These are phyloP conservation scores for Serendipita indica DNA, from an alignment of 768 basidiomycete species.

Conservation along the genomic window DNA sequence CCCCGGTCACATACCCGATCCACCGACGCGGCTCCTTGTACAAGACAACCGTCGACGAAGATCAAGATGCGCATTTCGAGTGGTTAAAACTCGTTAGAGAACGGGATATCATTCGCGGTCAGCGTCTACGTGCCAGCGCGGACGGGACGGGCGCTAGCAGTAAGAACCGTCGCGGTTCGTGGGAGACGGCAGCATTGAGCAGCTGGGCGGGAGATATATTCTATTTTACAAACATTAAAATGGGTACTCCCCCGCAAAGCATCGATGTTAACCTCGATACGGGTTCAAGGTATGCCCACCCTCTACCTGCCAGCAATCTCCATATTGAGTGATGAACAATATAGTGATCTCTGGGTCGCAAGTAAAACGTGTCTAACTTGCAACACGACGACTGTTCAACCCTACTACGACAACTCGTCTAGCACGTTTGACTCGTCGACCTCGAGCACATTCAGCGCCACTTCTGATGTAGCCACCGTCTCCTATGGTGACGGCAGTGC, in stretches of 20 bases:
- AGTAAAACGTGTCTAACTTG: background rate
- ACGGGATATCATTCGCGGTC: background rate
- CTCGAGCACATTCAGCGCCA: background rate
- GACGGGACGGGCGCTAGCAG: background rate
- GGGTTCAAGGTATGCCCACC: background rate
- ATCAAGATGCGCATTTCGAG: background rate
- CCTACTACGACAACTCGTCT: background rate
- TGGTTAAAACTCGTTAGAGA: background rate
- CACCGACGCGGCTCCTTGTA: background rate
- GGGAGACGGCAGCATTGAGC: background rate
- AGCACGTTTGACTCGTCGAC: background rate
- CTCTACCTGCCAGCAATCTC: background rate
- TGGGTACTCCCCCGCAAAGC: background rate
- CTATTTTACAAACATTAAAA: background rate
- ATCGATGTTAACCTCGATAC: background rate
- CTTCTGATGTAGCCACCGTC: background rate
- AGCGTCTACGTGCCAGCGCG: background rate
- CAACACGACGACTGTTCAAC: background rate
- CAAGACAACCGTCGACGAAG: background rate
- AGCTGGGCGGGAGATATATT: background rate
- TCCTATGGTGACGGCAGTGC: background rate
- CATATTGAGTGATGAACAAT: background rate
- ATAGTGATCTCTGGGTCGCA: conserved; percentile 1
- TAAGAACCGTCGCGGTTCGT: background rate
- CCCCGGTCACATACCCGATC: background rate